Evolutionary conservation across 2,329 filamentous ascomycete genomes (phyloP).

Genomic region (Penicillium psychrosexuale): DNA sequence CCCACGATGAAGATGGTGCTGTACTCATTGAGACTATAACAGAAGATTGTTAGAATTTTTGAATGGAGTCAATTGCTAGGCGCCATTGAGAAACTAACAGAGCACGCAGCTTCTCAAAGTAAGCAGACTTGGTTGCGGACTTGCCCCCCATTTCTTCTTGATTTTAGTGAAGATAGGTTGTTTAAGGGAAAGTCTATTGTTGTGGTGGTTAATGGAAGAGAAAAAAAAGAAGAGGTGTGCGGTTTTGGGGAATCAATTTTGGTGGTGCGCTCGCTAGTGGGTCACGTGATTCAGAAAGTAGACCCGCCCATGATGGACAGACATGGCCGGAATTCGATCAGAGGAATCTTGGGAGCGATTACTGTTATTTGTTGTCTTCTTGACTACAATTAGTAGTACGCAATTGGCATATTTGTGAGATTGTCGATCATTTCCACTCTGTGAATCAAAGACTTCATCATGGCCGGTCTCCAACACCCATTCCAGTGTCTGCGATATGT

Average conservation of each 20-base stretch:
- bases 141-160: conserved; percentile 99
- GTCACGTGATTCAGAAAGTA: conserved; percentile 30
- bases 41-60: background rate
- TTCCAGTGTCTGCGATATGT: conserved; percentile 60
- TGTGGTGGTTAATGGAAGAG: conserved; percentile 24
- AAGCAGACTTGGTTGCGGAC: conserved; percentile 85
- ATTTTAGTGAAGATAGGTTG: conserved; percentile 83
- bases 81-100: conserved; percentile 59
- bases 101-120: conserved; percentile 84
- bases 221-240: conserved; percentile 13
- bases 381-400: background rate
- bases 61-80: conserved; percentile 47
- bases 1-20: conserved; percentile 95
- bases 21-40: conserved; percentile 78
- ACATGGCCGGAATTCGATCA: conserved; percentile 2
- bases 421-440: background rate
- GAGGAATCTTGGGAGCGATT: background rate
- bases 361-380: background rate
- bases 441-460: conserved; percentile 15
- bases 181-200: conserved; percentile 75
- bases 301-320: conserved; percentile 6
- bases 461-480: conserved; percentile 48
- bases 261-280: conserved; percentile 40
- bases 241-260: conserved; percentile 30
- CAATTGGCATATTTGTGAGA: background rate